Percentiles rank a stretch among this genome's conserved stretches.
Conservation (phyloP, 108 stramenopile genomes). For the Fistulifera solaris region DNA sequence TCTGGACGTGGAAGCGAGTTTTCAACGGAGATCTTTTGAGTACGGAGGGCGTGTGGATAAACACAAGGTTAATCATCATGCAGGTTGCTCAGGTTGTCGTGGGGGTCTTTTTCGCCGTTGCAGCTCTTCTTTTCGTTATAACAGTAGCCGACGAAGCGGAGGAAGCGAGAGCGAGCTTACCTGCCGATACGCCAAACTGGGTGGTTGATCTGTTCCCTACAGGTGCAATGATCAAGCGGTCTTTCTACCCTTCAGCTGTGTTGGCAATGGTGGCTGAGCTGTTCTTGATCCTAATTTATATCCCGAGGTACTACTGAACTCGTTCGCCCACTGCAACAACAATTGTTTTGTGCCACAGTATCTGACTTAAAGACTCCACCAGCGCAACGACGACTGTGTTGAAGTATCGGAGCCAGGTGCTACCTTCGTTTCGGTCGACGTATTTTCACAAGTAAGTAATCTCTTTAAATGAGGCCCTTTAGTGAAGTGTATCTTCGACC, state of each 20-base stretch:
- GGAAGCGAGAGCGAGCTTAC: conserved; percentile 3
- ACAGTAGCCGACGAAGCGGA: conserved; percentile 9
- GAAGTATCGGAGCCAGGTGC: conserved; percentile 1
- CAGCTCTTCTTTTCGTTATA: conserved; percentile 8
- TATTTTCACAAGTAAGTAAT: conserved; percentile 6
- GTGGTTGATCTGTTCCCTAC: conserved; percentile 23
- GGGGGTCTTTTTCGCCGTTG: conserved; percentile 6
- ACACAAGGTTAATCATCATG: conserved; percentile 18
- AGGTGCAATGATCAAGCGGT: conserved; percentile 4
- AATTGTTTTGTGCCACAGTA: neutral
- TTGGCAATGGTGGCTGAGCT: conserved; percentile 12
- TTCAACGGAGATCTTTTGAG: conserved; percentile 25
- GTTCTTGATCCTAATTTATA: conserved; percentile 15
- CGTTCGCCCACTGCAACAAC: neutral
- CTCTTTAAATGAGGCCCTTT: neutral
- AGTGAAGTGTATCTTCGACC: conserved; percentile 8
- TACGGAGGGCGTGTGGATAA: conserved; percentile 49
- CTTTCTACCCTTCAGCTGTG: conserved; percentile 13
- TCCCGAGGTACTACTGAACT: conserved; percentile 14
- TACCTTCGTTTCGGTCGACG: conserved; percentile 6
- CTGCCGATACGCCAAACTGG: conserved; percentile 14
- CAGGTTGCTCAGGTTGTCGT: conserved; percentile 17
- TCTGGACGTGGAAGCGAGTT: conserved; percentile 27
- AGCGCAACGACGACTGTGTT: neutral
- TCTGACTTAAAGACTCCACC: neutral